These are phyloP conservation scores for Fusarium redolens DNA, from an alignment of 2,329 filamentous ascomycete species.

Conservation along the genomic window DNA sequence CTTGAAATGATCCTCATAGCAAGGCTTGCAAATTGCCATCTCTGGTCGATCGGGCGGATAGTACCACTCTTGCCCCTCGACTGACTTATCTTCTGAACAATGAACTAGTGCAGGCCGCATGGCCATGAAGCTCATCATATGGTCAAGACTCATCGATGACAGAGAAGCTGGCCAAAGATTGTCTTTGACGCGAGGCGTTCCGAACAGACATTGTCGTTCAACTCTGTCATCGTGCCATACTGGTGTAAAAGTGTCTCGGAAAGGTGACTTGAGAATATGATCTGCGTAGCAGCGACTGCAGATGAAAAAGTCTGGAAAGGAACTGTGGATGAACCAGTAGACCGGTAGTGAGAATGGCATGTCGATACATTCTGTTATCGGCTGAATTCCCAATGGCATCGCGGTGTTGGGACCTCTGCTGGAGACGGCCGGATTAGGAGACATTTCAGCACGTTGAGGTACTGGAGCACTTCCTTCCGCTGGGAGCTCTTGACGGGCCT, in stretches of 20 bases:
- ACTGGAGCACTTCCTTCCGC: fast-evolving
- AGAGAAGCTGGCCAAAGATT: background rate
- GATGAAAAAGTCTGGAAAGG: background rate
- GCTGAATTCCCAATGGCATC: background rate
- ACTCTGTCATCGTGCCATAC: background rate
- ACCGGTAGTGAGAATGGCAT: background rate
- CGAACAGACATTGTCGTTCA: background rate
- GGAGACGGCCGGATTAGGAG: fast-evolving
- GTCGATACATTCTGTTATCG: background rate
- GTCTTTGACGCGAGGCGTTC: background rate
- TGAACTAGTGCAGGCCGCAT: background rate
- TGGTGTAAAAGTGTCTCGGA: background rate
- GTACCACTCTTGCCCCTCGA: background rate
- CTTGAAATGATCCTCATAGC: background rate
- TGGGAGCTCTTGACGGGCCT: fast-evolving
- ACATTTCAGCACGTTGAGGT: fast-evolving
- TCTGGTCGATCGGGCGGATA: background rate
- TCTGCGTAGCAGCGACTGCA: background rate
- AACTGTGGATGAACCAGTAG: background rate
- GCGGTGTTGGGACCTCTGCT: background rate
- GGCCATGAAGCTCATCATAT: background rate
- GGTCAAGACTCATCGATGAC: background rate
- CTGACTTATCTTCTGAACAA: background rate
- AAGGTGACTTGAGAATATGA: background rate
- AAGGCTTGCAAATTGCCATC: background rate